These are phyloP conservation scores for Peronospora tabacina DNA, from an alignment of 352 stramenopile species.

Conservation along the genomic window DNA sequence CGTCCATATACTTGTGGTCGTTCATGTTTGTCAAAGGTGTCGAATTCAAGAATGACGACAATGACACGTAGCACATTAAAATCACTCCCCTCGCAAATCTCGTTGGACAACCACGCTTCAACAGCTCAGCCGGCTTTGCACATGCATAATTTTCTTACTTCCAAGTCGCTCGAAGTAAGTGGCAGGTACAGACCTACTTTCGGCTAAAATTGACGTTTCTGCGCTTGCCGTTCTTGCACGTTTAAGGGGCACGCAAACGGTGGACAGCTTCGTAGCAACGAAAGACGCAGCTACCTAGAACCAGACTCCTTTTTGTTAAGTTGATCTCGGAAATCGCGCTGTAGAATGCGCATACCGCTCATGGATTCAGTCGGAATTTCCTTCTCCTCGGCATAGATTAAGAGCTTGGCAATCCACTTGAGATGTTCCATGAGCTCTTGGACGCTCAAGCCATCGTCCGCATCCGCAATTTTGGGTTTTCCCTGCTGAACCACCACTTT, in stretches of 20 bases:
- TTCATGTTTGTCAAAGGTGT: constrained; percentile 32
- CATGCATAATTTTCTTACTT: not conserved
- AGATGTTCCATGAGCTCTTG: constrained; percentile 25
- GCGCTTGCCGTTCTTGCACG: not conserved
- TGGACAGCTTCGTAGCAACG: not conserved
- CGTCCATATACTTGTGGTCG: constrained; percentile 49
- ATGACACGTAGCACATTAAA: constrained; percentile 2
- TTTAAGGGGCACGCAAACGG: not conserved
- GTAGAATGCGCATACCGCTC: constrained; percentile 24
- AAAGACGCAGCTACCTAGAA: constrained; percentile 2
- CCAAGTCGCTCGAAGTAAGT: not conserved
- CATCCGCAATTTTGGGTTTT: not conserved
- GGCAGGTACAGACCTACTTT: not conserved
- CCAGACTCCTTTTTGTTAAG: constrained; percentile 15
- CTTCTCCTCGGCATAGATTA: constrained; percentile 26
- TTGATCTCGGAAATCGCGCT: constrained; percentile 25
- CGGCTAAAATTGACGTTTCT: not conserved
- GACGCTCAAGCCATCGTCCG: constrained; percentile 6
- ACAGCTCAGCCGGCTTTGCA: constrained; percentile 6
- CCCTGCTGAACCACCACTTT: constrained; percentile 3
- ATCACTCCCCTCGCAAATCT: constrained; percentile 12
- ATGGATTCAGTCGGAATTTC: constrained; percentile 15
- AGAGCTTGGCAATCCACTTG: constrained; percentile 28
- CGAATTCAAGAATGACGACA: constrained; percentile 11
- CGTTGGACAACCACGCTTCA: constrained; percentile 19